Evolutionary conservation across 495 filamentous ascomycete species (phyloP).

Genomic region (Patellaria atrata): DNA sequence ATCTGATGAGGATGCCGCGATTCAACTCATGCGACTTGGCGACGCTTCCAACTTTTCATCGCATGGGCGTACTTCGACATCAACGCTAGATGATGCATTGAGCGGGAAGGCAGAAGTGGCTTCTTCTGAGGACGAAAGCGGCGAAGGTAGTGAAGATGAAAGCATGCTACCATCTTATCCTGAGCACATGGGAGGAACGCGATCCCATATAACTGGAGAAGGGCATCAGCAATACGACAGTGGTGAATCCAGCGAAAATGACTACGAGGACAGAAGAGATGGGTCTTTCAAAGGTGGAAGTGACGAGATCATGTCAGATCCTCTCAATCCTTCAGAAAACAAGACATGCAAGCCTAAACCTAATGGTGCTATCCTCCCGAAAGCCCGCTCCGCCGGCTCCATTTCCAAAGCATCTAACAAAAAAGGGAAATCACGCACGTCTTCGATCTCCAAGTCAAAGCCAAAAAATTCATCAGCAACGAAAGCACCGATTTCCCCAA

Average conservation of each 20-base stretch:
- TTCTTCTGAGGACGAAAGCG: conserved; percentile 72
- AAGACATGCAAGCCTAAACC: conserved; percentile 26
- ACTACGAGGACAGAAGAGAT: conserved; percentile 49
- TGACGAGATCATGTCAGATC: conserved; percentile 28
- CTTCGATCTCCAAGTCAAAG: conserved; percentile 21
- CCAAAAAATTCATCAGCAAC: conserved; percentile 8
- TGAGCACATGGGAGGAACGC: conserved; percentile 19
- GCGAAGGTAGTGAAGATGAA: conserved; percentile 47
- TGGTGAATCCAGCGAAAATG: conserved; percentile 56
- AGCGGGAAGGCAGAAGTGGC: conserved; percentile 75
- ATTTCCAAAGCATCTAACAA: conserved; percentile 16
- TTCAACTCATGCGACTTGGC: conserved; percentile 91
- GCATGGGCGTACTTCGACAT: conserved; percentile 80
- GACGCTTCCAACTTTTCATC: conserved; percentile 71
- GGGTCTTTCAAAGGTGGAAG: conserved; percentile 37
- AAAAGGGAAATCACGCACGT: conserved; percentile 20
- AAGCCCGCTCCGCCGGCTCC: conserved; percentile 12
- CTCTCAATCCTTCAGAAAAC: too few relatives aligned
- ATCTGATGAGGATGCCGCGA: conserved; percentile 93
- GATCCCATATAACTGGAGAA: conserved; percentile 36
- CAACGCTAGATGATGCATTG: conserved; percentile 81
- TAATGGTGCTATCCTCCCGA: conserved; percentile 7
- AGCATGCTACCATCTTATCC: conserved; percentile 47
- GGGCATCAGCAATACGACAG: conserved; percentile 54
- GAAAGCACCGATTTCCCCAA: conserved; percentile 52